These are phyloP conservation scores for Talaromyces trachyspermus DNA, from an alignment of 495 filamentous ascomycete genomes.

Conservation along the genomic window DNA sequence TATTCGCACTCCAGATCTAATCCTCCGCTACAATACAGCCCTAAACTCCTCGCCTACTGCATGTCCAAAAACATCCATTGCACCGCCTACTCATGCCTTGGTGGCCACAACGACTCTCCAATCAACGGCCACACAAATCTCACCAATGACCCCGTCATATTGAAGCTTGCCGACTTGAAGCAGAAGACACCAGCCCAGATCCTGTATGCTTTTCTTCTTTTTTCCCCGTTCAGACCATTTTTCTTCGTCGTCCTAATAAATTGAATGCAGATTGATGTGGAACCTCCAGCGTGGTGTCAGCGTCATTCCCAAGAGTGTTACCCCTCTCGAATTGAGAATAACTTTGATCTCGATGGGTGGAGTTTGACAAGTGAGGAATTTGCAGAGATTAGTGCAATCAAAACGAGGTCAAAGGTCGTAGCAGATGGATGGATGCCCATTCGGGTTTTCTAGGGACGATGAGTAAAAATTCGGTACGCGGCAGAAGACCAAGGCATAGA, in stretches of 20 bases:
- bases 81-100: constrained; percentile 68
- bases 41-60: constrained; percentile 73
- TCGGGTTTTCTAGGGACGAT: too few species aligned
- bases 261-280: too few species aligned
- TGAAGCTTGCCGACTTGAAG: not conserved
- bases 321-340: constrained; percentile 35
- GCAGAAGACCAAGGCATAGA: too few species aligned
- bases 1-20: too few species aligned
- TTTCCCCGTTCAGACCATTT: not conserved
- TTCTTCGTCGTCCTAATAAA: not conserved
- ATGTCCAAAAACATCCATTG: constrained; percentile 64
- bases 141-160: not conserved
- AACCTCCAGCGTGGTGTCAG: constrained; percentile 24
- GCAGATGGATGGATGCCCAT: too few species aligned
- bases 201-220: not conserved
- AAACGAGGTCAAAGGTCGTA: too few species aligned
- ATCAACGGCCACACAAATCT: too few species aligned
- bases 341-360: constrained; percentile 31
- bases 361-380: not conserved
- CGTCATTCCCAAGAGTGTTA: constrained; percentile 45
- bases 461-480: too few species aligned
- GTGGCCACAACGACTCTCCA: constrained; percentile 69
- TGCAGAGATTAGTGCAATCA: too few species aligned
- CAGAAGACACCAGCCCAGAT: not conserved
- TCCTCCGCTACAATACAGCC: too few species aligned